Percentiles rank a stretch among this genome's conserved stretches.
phyloP scores from a whole-genome alignment of 2,329 filamentous ascomycete genomes.

The Fusarium tuaranense region DNA sequence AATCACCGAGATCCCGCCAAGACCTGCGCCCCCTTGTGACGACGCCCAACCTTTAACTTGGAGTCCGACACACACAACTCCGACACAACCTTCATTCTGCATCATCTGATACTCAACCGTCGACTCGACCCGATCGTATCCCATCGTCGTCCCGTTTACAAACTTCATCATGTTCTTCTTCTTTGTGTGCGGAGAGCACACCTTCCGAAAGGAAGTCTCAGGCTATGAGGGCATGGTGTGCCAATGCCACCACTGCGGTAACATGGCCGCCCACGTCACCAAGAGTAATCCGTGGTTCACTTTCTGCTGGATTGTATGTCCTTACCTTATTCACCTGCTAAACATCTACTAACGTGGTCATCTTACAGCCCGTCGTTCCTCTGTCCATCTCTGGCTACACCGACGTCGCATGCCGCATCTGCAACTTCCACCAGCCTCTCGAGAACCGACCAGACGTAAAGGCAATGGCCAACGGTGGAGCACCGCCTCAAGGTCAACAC shows the following conservation, averaged over 20 bases:
- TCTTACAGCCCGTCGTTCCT: slow-evolving; percentile 73
- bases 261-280: slow-evolving; percentile 70
- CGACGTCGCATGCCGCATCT: slow-evolving; percentile 80
- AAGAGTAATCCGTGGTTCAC: slow-evolving; percentile 81
- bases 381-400: slow-evolving; percentile 75
- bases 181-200: slow-evolving; percentile 72
- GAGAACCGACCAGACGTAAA: slow-evolving; percentile 68
- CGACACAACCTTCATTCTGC: neutral
- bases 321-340: neutral
- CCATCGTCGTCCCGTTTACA: neutral
- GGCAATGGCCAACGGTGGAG: slow-evolving; percentile 61
- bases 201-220: slow-evolving; percentile 68
- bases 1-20: slow-evolving; percentile 27
- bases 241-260: slow-evolving; percentile 76
- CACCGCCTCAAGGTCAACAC: slow-evolving; percentile 46
- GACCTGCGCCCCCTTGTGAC: slow-evolving; percentile 36
- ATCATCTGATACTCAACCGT: neutral
- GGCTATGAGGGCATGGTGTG: slow-evolving; percentile 72
- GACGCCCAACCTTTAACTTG: slow-evolving; percentile 12
- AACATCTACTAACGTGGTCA: slow-evolving; percentile 26
- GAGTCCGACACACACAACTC: neutral
- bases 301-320: slow-evolving; percentile 77
- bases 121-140: neutral
- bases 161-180: slow-evolving; percentile 66
- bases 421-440: slow-evolving; percentile 79